Conservation (phyloP, 164 flowering plant genomes). For the Berberis thunbergii region DNA sequence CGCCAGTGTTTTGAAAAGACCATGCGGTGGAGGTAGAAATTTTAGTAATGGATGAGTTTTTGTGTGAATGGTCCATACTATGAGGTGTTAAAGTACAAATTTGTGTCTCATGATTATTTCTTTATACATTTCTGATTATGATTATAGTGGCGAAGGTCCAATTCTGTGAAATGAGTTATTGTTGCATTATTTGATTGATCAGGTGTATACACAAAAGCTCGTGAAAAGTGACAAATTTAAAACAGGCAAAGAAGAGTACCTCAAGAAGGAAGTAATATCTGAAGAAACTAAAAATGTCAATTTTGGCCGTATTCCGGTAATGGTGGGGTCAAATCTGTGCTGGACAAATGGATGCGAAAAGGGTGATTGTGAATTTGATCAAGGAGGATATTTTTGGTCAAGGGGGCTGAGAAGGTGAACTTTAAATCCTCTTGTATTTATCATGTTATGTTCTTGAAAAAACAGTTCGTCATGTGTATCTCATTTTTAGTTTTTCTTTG, state of each 20-base stretch:
- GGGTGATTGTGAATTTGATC: slow-evolving; percentile 80
- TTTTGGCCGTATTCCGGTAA: slow-evolving; percentile 85
- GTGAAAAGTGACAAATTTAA: slow-evolving; percentile 73
- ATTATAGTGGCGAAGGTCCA: no score
- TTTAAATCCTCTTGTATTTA: not conserved
- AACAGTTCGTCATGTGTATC: no score
- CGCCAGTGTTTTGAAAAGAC: no score
- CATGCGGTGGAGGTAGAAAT: no score
- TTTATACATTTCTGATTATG: no score
- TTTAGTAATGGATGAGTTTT: no score
- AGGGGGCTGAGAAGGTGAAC: slow-evolving; percentile 87
- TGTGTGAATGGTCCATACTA: no score
- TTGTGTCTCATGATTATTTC: not conserved
- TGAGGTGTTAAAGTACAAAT: no score
- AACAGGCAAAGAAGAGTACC: slow-evolving; percentile 54
- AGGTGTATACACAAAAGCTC: slow-evolving; percentile 53
- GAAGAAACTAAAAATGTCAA: slow-evolving; percentile 35
- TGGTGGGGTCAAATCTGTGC: slow-evolving; percentile 83
- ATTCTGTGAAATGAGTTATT: not conserved
- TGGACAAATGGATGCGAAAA: slow-evolving; percentile 52
- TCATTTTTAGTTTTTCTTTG: not conserved
- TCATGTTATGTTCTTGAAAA: not conserved
- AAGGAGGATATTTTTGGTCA: slow-evolving; percentile 84
- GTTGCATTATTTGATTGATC: slow-evolving; percentile 9
- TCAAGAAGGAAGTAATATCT: slow-evolving; percentile 29